Conservation (phyloP, 2,329 filamentous ascomycete species). For the Aspergillus tamarii region DNA sequence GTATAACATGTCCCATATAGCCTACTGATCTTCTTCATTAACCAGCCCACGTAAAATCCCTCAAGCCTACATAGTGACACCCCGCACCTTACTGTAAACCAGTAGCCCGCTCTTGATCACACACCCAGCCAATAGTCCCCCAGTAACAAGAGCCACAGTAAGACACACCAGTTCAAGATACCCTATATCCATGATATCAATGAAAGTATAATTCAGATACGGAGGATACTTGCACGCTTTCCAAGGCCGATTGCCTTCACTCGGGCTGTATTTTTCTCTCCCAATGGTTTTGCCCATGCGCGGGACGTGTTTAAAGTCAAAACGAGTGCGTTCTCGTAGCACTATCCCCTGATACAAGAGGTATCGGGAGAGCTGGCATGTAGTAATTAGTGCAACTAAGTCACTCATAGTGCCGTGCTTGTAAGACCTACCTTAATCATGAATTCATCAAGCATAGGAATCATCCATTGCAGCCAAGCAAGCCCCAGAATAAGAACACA, state of each 20-base stretch:
- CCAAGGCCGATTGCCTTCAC: neutral
- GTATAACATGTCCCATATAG: neutral
- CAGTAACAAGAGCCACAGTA: neutral
- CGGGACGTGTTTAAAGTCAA: constrained; percentile 41
- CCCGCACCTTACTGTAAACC: neutral
- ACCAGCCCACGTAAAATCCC: neutral
- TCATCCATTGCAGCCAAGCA: constrained; percentile 28
- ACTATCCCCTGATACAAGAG: constrained; percentile 34
- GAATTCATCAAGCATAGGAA: constrained; percentile 29
- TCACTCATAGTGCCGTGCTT: neutral
- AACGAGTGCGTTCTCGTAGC: constrained; percentile 32
- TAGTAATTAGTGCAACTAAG: neutral
- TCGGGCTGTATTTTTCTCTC: constrained; percentile 9
- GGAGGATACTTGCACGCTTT: neutral
- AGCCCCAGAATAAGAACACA: constrained; percentile 37
- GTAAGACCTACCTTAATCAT: constrained; percentile 27
- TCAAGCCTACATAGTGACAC: neutral
- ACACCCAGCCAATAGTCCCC: neutral
- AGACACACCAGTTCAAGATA: constrained; percentile 7
- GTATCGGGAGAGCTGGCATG: constrained; percentile 15
- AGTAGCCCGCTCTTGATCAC: neutral
- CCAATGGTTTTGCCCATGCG: constrained; percentile 9
- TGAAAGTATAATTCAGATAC: neutral
- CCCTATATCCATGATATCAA: neutral
- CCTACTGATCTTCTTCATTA: neutral